A percentile compares a stretch with the other conserved stretches of the same genome.
Evolutionary conservation across 2,329 filamentous ascomycete genomes (phyloP).

Genomic region (Ophiostoma ips): DNA sequence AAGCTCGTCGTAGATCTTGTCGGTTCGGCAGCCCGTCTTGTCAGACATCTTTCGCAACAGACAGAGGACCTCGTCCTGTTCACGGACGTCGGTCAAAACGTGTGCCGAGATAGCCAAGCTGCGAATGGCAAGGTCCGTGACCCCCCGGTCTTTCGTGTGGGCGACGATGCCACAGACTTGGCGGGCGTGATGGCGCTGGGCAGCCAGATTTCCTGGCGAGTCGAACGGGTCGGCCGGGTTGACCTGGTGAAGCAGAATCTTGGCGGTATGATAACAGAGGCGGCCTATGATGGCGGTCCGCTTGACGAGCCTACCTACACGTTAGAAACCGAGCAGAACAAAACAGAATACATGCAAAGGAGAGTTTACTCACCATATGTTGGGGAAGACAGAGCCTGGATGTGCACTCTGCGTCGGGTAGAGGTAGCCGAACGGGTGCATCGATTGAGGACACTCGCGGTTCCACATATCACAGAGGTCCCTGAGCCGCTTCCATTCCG

Average conservation of each 20-base stretch:
- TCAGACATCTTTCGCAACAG: slow-evolving; percentile 64
- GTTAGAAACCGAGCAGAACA: neutral
- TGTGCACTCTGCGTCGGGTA: slow-evolving; percentile 40
- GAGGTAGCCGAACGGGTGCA: slow-evolving; percentile 74
- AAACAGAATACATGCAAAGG: neutral
- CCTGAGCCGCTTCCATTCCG: slow-evolving; percentile 71
- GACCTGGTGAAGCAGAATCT: slow-evolving; percentile 65
- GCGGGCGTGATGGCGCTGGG: slow-evolving; percentile 62
- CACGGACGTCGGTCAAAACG: slow-evolving; percentile 50
- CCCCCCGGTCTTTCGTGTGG: slow-evolving; percentile 66
- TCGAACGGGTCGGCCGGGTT: slow-evolving; percentile 54
- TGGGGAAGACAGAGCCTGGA: slow-evolving; percentile 65
- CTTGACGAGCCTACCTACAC: slow-evolving; percentile 60
- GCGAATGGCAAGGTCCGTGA: slow-evolving; percentile 65
- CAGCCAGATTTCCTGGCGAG: slow-evolving; percentile 51
- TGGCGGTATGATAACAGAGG: slow-evolving; percentile 78
- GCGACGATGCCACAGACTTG: slow-evolving; percentile 83
- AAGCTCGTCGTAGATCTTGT: slow-evolving; percentile 57
- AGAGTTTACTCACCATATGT: slow-evolving; percentile 55
- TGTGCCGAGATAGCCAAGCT: slow-evolving; percentile 67
- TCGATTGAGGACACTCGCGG: slow-evolving; percentile 61
- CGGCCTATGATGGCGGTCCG: slow-evolving; percentile 67
- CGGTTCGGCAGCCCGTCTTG: slow-evolving; percentile 67
- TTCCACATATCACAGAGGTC: slow-evolving; percentile 76
- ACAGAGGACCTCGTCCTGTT: slow-evolving; percentile 68